These are phyloP conservation scores for Gynandropsis gynandra DNA, from an alignment of 345 rosid genomes.

Conservation along the genomic window DNA sequence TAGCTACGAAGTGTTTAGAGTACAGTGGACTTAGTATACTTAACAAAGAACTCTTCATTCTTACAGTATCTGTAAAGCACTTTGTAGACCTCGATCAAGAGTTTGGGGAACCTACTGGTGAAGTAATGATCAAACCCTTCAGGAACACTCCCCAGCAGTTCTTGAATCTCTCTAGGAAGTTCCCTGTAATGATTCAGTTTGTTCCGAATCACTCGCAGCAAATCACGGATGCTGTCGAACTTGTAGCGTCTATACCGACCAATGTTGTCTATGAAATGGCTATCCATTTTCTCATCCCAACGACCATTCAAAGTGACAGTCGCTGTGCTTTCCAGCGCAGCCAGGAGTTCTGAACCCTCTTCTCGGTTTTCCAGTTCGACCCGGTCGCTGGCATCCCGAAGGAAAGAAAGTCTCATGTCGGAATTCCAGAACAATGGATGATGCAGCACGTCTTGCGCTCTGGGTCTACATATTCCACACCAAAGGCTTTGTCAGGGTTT, in stretches of 20 bases:
- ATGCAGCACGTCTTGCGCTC: constrained; percentile 37
- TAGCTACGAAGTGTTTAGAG: too few species aligned
- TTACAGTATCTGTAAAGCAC: constrained; percentile 38
- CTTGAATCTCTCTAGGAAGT: constrained; percentile 58
- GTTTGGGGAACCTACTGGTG: constrained; percentile 54
- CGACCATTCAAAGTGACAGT: constrained; percentile 41
- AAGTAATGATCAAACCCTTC: constrained; percentile 63
- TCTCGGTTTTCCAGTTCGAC: constrained; percentile 60
- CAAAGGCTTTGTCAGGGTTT: not conserved
- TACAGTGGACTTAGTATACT: constrained; percentile 37
- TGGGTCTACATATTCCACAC: constrained; percentile 40
- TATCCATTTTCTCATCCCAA: constrained; percentile 70
- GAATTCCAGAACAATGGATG: constrained; percentile 74
- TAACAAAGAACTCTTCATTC: constrained; percentile 53
- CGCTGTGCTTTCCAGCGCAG: constrained; percentile 50
- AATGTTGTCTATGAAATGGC: constrained; percentile 46
- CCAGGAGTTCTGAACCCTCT: constrained; percentile 41
- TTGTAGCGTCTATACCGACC: constrained; percentile 64
- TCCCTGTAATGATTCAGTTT: constrained; percentile 61
- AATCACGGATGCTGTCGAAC: constrained; percentile 55
- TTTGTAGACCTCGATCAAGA: constrained; percentile 64
- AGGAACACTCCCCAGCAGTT: constrained; percentile 54
- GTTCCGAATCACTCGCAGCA: constrained; percentile 61
- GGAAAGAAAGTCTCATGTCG: constrained; percentile 57
- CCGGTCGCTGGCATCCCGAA: constrained; percentile 63